phyloP scores from a whole-genome alignment of 495 filamentous ascomycete genomes.

The Penicillium canescens region DNA sequence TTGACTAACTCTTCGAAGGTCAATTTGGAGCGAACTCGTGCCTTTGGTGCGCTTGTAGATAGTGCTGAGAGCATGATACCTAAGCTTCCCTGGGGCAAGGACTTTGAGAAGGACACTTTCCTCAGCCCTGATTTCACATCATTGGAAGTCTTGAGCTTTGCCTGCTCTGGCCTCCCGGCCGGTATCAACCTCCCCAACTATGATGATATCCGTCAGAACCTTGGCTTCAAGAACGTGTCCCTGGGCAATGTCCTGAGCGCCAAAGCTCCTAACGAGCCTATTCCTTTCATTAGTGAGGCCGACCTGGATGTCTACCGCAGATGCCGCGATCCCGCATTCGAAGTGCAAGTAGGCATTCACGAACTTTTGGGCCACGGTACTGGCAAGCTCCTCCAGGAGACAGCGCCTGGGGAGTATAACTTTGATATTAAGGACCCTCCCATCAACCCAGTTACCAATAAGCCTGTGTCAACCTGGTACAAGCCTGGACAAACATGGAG shows the following conservation, averaged over 20 bases:
- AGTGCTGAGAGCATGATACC: constrained; percentile 80
- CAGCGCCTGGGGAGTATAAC: constrained; percentile 76
- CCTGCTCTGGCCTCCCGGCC: constrained; percentile 80
- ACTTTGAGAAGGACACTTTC: constrained; percentile 96
- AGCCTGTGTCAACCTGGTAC: constrained; percentile 83
- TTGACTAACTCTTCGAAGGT: constrained; percentile 46
- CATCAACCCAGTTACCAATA: constrained; percentile 71
- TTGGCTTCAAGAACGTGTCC: constrained; percentile 98
- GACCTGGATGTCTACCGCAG: constrained; percentile 78
- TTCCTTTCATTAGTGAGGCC: constrained; percentile 77
- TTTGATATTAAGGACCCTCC: constrained; percentile 81
- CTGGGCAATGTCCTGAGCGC: constrained; percentile 88
- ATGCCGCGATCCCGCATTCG: constrained; percentile 83
- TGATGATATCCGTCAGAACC: constrained; percentile 86
- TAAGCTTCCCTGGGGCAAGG: constrained; percentile 80
- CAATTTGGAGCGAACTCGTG: constrained; percentile 82
- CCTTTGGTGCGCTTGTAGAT: constrained; percentile 84
- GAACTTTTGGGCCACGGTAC: constrained; percentile 96
- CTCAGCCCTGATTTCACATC: constrained; percentile 92
- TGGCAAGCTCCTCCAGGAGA: constrained; percentile 92
- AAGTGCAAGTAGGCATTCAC: constrained; percentile 93
- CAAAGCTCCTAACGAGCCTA: constrained; percentile 83
- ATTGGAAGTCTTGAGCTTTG: constrained; percentile 72
- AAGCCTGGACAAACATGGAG: constrained; percentile 95
- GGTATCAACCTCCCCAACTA: constrained; percentile 86